Evolutionary conservation across 139 green algal species (phyloP), one percentile per base, ranked within the genome.

Genomic region (Chlamydomonas asymmetrica): DNA sequence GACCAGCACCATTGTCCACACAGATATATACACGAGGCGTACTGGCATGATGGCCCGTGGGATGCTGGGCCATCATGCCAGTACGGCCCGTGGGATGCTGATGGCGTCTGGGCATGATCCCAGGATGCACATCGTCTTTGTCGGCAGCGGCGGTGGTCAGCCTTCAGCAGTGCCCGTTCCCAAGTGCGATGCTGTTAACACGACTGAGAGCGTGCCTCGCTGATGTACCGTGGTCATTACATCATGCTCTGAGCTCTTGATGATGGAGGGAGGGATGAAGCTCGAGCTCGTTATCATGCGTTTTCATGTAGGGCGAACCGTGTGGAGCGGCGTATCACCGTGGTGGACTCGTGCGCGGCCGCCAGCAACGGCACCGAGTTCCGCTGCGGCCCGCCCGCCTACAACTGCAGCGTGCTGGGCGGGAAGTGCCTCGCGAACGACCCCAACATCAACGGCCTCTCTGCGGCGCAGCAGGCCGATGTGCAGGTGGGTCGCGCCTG

Each of bases 331-430:
- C 54, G 23, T 23, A 59, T 84, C 16, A 34, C 57, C 45, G 59
- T 85, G 38, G 61, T 76, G 3, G 79, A 81, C 62, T 68, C 79
- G 7, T 85, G 73, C 54, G 52, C 63, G 34, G 37, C 29, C 5
- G 59, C 60, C 40, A 65, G 60, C 13, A 61, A 20, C 56, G 64
- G 64, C 41, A n/a, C 37, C 6, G 73, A 81, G 73, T n/a, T n/a
- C n/a, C 32, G 65, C 63, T 75, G 66, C 40, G 81, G 73, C 61
- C 31, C 50, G 2, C 67, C 70, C 48, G 63, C 64, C 2, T 34
- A 22, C 0, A 37, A 27, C 27, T 85, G 79, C 67, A 81, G 67
- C n/a, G 41, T 85, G 22, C 48, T 74, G 57, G 31, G 45, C 37
- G 66, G 59, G 7, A 59, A 41, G 56, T 80, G 68, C 25, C 20